Conservation (phyloP, 2,329 filamentous ascomycete species). For the Dissoconium aciculare region DNA sequence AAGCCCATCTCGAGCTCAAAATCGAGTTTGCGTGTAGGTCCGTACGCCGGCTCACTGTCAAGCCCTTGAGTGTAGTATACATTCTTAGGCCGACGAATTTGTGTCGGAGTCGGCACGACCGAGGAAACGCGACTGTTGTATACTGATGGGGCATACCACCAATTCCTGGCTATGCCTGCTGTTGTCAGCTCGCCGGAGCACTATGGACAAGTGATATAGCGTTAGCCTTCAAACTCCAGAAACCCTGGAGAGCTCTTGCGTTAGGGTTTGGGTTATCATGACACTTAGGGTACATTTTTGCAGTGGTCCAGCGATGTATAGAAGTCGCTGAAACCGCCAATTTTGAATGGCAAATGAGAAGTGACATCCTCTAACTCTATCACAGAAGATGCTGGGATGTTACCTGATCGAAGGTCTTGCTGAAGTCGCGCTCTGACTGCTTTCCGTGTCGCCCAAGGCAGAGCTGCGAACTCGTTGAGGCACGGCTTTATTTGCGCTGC, state of each 20-base stretch:
- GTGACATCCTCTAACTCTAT: constrained; percentile 28
- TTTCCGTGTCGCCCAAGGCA: constrained; percentile 25
- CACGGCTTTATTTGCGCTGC: constrained; percentile 16
- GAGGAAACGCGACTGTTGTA: constrained; percentile 28
- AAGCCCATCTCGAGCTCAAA: constrained; percentile 37
- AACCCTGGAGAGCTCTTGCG: too few species aligned
- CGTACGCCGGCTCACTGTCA: constrained; percentile 27
- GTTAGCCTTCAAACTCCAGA: too few species aligned
- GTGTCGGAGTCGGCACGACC: constrained; percentile 14
- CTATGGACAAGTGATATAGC: too few species aligned
- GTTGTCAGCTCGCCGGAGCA: constrained; percentile 32
- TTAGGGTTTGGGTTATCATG: too few species aligned
- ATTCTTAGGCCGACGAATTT: constrained; percentile 33
- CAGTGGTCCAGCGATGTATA: constrained; percentile 40
- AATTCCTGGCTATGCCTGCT: constrained; percentile 22
- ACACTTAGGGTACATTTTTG: constrained; percentile 34
- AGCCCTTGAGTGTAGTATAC: constrained; percentile 24
- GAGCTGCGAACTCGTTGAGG: constrained; percentile 38
- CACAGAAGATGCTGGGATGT: constrained; percentile 16
- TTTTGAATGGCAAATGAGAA: constrained; percentile 41
- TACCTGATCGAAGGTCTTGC: constrained; percentile 18
- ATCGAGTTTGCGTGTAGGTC: constrained; percentile 29
- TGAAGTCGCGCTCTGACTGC: constrained; percentile 31
- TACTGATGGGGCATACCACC: constrained; percentile 24
- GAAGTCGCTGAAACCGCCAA: constrained; percentile 45